Percentiles rank a stretch among this genome's conserved stretches.
Conservation (phyloP, 768 basidiomycete species). For the Mycena maculata region DNA sequence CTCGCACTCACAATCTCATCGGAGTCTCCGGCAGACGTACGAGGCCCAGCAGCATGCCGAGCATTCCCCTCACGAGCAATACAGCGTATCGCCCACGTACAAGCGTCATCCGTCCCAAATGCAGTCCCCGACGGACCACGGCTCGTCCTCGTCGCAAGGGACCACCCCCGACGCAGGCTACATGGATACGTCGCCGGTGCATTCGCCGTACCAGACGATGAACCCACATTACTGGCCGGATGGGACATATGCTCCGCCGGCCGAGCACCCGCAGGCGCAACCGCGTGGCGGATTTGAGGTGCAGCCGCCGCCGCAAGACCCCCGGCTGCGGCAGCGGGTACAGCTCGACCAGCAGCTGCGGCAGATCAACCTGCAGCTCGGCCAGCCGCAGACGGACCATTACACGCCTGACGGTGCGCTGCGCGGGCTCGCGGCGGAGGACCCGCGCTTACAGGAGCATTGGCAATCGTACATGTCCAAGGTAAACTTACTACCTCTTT, state of each 20-base stretch:
- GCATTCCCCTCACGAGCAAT: slow-evolving; percentile 7
- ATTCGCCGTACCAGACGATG: slow-evolving; percentile 30
- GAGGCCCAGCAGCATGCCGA: slow-evolving; percentile 17
- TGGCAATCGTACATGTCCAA: slow-evolving; percentile 78
- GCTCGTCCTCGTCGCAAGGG: slow-evolving; percentile 5
- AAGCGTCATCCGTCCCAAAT: slow-evolving; percentile 6
- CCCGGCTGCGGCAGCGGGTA: slow-evolving; percentile 24
- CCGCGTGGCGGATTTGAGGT: slow-evolving; percentile 32
- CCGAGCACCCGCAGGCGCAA: slow-evolving; percentile 25
- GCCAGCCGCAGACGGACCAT: slow-evolving; percentile 44
- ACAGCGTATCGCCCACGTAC: slow-evolving; percentile 5
- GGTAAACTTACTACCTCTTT: slow-evolving; percentile 40
- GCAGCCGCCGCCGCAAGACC: slow-evolving; percentile 32
- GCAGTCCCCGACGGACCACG: slow-evolving; percentile 14
- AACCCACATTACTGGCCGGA: slow-evolving; percentile 32
- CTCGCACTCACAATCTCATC: slow-evolving; percentile 30
- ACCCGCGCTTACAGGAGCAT: slow-evolving; percentile 70
- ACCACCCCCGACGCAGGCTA: slow-evolving; percentile 9
- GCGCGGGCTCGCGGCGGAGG: slow-evolving; percentile 63
- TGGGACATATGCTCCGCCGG: slow-evolving; percentile 31
- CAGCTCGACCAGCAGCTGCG: slow-evolving; percentile 33
- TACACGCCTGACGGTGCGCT: slow-evolving; percentile 62
- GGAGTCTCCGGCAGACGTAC: slow-evolving; percentile 27
- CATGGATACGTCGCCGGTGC: slow-evolving; percentile 27
- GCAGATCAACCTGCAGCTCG: slow-evolving; percentile 35